Base-by-base conservation (phyloP, 179 eudicot species). In the Beta corolliflora region DNA sequence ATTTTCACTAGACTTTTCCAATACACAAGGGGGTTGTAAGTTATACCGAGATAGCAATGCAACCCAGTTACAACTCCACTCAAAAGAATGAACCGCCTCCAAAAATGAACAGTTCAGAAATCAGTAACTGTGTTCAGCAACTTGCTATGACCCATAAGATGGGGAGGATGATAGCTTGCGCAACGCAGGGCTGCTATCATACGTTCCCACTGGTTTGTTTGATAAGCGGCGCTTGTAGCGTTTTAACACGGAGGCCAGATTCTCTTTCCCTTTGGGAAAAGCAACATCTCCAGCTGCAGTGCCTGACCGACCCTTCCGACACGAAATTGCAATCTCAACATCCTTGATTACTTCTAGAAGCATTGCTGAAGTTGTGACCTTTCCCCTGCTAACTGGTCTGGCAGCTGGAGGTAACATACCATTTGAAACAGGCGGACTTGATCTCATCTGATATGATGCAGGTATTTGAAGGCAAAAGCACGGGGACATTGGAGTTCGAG, bases 211-310 rank as follows among this genome's bases (percentile, higher is more conserved):
- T 15, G 91, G 82, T 76, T 92, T 92, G 84, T 81, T 91, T 41
- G 98, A 84, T 71, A 97, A 81, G 0, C 98, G 91, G 14, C 98
- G 98, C 79, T 91, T 97, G 88, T 93, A 97, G 52, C 99, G 91
- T 84, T 97, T 94, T 46, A 97, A 91, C 15, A 97, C 99, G 6
- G 99, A 92, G 5, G 93, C 97, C 59, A 97, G 83, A 71, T 97
- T 97, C 84, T 93, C 97, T 82, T 97, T 97, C 25, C 99, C 99
- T 88, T 90, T 93, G 5, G 98, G 99, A 65, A 93, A 97, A 9
- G 99, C 99, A 52, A 97, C 99, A 16, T 97, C 99, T 8, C 99
- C 99, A 0, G 98, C 99, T 72, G 99, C 97, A 25, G 99, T 97
- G 55, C 99, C 99, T 0, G 97, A 85, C 41, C 98, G 89, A 29